A percentile compares a stretch with the other conserved stretches of the same genome.
phyloP scores from a whole-genome alignment of 306 rosid species.

The Castanea crenata region DNA sequence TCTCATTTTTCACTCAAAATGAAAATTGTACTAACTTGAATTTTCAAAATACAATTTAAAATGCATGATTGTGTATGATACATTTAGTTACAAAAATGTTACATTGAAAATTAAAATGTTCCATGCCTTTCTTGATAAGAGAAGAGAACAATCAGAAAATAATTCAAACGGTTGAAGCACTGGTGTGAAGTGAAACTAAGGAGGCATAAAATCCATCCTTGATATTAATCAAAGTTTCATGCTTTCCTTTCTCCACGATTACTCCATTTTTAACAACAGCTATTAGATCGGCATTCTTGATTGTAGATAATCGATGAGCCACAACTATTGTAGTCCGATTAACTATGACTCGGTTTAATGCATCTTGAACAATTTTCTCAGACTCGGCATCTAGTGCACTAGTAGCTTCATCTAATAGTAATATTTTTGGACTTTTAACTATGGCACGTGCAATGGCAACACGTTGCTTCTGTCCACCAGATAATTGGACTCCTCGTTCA shows the following conservation, averaged over 20 bases:
- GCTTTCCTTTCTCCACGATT: constrained; percentile 52
- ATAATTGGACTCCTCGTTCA: constrained; percentile 55
- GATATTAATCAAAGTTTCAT: constrained; percentile 31
- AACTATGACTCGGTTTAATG: constrained; percentile 54
- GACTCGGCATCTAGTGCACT: constrained; percentile 84
- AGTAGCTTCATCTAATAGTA: constrained; percentile 72
- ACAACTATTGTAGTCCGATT: constrained; percentile 62
- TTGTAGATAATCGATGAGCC: constrained; percentile 67
- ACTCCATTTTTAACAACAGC: constrained; percentile 62
- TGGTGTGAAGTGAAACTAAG: constrained; percentile 36
- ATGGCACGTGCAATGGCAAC: constrained; percentile 72
- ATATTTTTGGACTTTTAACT: constrained; percentile 56
- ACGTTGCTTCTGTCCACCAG: constrained; percentile 67
- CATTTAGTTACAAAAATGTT: too few species aligned
- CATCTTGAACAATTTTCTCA: constrained; percentile 70
- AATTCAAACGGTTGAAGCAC: constrained; percentile 9
- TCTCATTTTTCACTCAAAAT: too few species aligned
- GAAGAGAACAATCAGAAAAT: background rate
- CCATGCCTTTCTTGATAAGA: too few species aligned
- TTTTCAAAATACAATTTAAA: too few species aligned
- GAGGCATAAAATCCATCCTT: constrained; percentile 49
- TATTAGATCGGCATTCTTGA: constrained; percentile 56
- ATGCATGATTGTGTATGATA: too few species aligned
- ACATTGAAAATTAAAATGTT: too few species aligned
- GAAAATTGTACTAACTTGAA: too few species aligned